Evolutionary conservation across 768 basidiomycete genomes (phyloP).

Genomic region (Leucocoprinus sp.): DNA sequence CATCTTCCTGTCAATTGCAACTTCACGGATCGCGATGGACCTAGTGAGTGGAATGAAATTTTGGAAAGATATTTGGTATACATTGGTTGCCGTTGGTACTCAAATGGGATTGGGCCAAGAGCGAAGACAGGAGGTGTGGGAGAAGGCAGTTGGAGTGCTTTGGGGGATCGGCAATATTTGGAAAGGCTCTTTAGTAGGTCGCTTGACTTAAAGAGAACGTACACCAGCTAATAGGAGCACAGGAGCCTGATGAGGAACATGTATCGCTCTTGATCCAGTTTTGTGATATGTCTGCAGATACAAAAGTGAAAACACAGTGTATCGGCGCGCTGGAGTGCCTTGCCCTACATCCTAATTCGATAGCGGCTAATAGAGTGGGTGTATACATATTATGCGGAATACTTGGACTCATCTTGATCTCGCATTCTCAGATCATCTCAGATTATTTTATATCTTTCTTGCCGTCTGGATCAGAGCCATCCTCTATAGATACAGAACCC

Average conservation of each 20-base stretch:
- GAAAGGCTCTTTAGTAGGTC: constrained; percentile 54
- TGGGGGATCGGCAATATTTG: constrained; percentile 84
- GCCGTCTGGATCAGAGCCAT: constrained; percentile 31
- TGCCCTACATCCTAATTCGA: constrained; percentile 56
- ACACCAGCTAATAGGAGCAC: background rate
- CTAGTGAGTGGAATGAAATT: constrained; percentile 41
- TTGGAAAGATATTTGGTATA: constrained; percentile 62
- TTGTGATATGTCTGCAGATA: constrained; percentile 47
- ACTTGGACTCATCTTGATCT: constrained; percentile 2
- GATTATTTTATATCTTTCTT: constrained; percentile 60
- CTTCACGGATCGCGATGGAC: constrained; percentile 37
- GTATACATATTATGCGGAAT: background rate
- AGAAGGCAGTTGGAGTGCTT: constrained; percentile 70
- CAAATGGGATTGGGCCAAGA: constrained; percentile 58
- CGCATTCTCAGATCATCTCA: constrained; percentile 43
- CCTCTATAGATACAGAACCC: constrained; percentile 51
- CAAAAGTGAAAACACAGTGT: constrained; percentile 59
- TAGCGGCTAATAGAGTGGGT: constrained; percentile 59
- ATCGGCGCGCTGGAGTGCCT: constrained; percentile 83
- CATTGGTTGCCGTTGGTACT: constrained; percentile 51
- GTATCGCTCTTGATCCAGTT: constrained; percentile 59
- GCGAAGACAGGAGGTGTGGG: constrained; percentile 67
- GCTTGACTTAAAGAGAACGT: background rate
- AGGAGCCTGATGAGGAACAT: constrained; percentile 56
- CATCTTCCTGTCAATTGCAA: constrained; percentile 67